phyloP scores from a whole-genome alignment of 352 stramenopile genomes.

The Phytophthora hybrid region DNA sequence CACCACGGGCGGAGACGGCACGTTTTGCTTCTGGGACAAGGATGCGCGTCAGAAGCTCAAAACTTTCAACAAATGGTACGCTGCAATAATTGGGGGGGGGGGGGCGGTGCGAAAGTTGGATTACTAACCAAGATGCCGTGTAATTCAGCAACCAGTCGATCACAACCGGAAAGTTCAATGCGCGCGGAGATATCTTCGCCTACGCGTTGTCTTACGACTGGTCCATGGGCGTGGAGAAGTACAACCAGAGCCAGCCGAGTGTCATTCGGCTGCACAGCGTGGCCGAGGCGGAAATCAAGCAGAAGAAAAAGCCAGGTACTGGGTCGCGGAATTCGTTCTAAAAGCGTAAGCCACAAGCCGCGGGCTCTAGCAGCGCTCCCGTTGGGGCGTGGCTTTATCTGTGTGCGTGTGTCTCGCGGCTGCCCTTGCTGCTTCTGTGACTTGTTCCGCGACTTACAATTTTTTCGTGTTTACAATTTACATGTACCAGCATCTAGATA shows the following conservation, averaged over 20 bases:
- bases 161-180: conserved; percentile 93
- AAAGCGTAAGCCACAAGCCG: conserved; percentile 42
- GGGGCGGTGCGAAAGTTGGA: too few relatives aligned
- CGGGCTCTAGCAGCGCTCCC: conserved; percentile 42
- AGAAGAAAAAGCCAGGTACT: conserved; percentile 93
- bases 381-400: conserved; percentile 45
- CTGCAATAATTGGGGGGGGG: neutral
- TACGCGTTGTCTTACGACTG: conserved; percentile 98
- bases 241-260: conserved; percentile 88
- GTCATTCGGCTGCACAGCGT: conserved; percentile 95
- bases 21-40: conserved; percentile 99
- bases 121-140: neutral
- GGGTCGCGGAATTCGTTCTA: conserved; percentile 60
- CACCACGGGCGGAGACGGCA: conserved; percentile 95
- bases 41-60: conserved; percentile 98
- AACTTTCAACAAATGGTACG: conserved; percentile 81
- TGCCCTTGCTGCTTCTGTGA: conserved; percentile 36
- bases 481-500: conserved; percentile 53
- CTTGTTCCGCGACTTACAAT: conserved; percentile 37
- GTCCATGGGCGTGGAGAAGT: conserved; percentile 93
- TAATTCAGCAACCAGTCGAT: conserved; percentile 85
- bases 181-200: conserved; percentile 94
- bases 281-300: conserved; percentile 95
- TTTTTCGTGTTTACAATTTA: conserved; percentile 20
- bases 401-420: conserved; percentile 43